Percentiles rank a stretch among this genome's conserved stretches.
phyloP scores from a whole-genome alignment of 2,329 filamentous ascomycete species.

The Exophiala bonariae region DNA sequence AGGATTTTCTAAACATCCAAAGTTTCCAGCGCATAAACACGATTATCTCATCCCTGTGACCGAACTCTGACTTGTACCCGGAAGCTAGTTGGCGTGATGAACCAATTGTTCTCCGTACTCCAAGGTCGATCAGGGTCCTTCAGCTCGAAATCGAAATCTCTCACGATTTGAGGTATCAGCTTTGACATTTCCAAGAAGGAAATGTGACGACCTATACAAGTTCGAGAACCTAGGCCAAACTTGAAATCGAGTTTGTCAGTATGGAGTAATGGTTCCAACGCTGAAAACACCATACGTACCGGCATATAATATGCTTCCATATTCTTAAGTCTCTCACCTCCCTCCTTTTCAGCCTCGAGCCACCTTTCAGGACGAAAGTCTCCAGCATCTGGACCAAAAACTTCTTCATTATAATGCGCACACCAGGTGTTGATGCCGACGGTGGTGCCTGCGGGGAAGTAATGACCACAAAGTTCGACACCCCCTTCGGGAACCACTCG shows the following conservation, averaged over 20 bases:
- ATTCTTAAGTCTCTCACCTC: conserved; percentile 33
- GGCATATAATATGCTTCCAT: conserved; percentile 42
- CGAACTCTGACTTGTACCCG: too few relatives aligned
- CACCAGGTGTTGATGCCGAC: conserved; percentile 48
- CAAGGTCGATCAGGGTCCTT: conserved; percentile 19
- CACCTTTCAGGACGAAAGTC: conserved; percentile 69
- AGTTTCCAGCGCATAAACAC: too few relatives aligned
- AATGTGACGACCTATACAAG: conserved; percentile 23
- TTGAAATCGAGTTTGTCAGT: conserved; percentile 46
- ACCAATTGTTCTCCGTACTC: conserved; percentile 45
- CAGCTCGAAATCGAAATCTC: conserved; percentile 22
- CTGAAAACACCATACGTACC: conserved; percentile 28
- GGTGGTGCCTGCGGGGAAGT: conserved; percentile 42
- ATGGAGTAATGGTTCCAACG: too few relatives aligned
- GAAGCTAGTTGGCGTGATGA: conserved; percentile 48
- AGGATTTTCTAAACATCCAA: too few relatives aligned
- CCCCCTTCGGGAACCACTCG: conserved; percentile 50
- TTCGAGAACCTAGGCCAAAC: conserved; percentile 19
- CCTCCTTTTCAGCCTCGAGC: conserved; percentile 51
- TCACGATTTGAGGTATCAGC: conserved; percentile 23
- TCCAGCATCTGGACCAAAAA: conserved; percentile 54
- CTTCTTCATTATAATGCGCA: conserved; percentile 45
- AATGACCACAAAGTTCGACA: conserved; percentile 38
- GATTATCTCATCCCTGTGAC: too few relatives aligned
- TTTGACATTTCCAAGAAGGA: conserved; percentile 18